These are phyloP conservation scores for Plicaturopsis crispa DNA, from an alignment of 768 basidiomycete genomes.

Conservation along the genomic window DNA sequence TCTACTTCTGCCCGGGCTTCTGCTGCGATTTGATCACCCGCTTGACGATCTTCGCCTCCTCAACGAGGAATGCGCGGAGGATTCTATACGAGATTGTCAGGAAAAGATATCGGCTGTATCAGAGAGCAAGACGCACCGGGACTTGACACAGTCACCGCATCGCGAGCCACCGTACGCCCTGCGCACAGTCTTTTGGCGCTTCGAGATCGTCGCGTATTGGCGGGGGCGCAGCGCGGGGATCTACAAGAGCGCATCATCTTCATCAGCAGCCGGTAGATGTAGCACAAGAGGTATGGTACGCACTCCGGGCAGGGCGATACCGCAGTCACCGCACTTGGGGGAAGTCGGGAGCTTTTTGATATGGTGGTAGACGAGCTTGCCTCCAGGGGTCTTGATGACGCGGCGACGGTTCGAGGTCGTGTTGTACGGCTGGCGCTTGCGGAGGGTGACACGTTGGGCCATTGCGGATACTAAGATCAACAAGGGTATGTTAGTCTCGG, in stretches of 20 bases:
- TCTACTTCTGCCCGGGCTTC: constrained; percentile 12
- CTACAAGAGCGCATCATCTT: constrained; percentile 30
- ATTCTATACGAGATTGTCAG: constrained; percentile 47
- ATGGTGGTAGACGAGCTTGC: constrained; percentile 96
- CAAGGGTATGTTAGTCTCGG: constrained; percentile 1
- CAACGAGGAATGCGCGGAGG: constrained; percentile 95
- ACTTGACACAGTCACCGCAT: constrained; percentile 93
- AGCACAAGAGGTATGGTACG: constrained; percentile 21
- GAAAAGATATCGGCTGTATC: too few species aligned
- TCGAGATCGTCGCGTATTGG: constrained; percentile 92
- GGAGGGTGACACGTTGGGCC: constrained; percentile 99
- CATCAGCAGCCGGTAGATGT: background rate
- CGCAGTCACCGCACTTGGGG: constrained; percentile 99
- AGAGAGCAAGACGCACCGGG: constrained; percentile 54
- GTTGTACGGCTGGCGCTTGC: constrained; percentile 98
- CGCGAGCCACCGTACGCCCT: constrained; percentile 97
- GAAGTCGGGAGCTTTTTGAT: constrained; percentile 88
- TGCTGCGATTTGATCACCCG: constrained; percentile 94
- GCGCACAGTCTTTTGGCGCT: constrained; percentile 94
- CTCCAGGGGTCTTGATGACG: constrained; percentile 97
- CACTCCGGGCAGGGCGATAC: constrained; percentile 89
- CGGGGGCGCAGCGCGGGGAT: constrained; percentile 94
- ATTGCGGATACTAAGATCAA: constrained; percentile 41
- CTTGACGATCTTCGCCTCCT: constrained; percentile 99
- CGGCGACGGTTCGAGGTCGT: constrained; percentile 94